Percentiles rank a stretch among this genome's conserved stretches.
Conservation (phyloP, 495 filamentous ascomycete genomes). For the Evansstolkia leycettana region DNA sequence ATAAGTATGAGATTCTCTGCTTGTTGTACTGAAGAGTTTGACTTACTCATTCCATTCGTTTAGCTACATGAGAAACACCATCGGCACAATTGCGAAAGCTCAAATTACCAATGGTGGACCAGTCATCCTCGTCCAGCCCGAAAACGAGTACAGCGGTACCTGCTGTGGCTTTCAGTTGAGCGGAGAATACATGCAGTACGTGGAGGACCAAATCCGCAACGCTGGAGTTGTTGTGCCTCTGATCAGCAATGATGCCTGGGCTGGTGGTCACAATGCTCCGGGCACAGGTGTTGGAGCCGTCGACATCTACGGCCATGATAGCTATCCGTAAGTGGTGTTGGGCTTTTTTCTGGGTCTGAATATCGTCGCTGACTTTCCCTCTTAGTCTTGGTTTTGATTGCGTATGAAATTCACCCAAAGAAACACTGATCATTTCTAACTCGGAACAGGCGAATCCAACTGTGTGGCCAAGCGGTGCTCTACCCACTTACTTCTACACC, state of each 20-base stretch:
- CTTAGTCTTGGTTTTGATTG: slow-evolving; percentile 47
- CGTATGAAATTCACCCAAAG: slow-evolving; percentile 7
- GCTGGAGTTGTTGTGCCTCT: slow-evolving; percentile 64
- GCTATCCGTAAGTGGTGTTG: slow-evolving; percentile 39
- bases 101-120: slow-evolving; percentile 74
- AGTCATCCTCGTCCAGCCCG: slow-evolving; percentile 65
- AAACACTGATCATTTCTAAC: slow-evolving; percentile 4
- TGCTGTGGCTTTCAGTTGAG: slow-evolving; percentile 40
- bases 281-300: slow-evolving; percentile 49
- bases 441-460: slow-evolving; percentile 24
- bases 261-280: slow-evolving; percentile 50
- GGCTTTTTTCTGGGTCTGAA: neutral
- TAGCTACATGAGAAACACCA: slow-evolving; percentile 34
- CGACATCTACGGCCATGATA: slow-evolving; percentile 71
- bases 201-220: slow-evolving; percentile 53
- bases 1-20: slow-evolving; percentile 29
- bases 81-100: slow-evolving; percentile 52
- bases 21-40: neutral
- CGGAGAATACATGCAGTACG: slow-evolving; percentile 53
- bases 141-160: slow-evolving; percentile 59
- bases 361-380: slow-evolving; percentile 5
- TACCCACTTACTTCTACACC: slow-evolving; percentile 34
- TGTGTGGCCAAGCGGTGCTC: slow-evolving; percentile 32
- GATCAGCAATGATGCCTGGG: slow-evolving; percentile 60
- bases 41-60: neutral